Evolutionary conservation across 352 stramenopile genomes (phyloP), one percentile per base, ranked within the genome.

Genomic region (Phytophthora boehmeriae): DNA sequence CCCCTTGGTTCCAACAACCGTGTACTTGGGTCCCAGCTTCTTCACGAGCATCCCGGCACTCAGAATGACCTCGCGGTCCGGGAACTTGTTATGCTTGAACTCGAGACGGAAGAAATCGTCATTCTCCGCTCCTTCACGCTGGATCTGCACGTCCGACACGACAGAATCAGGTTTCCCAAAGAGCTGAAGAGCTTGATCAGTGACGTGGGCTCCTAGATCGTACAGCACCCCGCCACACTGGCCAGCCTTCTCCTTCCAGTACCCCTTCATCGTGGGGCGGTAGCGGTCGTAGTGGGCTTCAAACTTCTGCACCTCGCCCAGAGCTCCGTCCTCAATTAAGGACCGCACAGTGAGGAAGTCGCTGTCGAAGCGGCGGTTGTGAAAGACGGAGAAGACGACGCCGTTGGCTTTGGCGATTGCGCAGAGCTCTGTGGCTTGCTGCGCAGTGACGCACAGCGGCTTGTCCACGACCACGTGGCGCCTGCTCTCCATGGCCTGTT

Each of bases 391-490:
- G 56, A 92, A 89, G 53, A 88, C 41, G 36, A 92, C 83, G 27
- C 64, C 67, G 42, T 89, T 73, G 25, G 61, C 55, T 36, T 74
- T 61, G n/a, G 80, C 78, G 9, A 80, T 56, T 11, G 67, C 57
- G 47, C 77, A 68, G 9, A 92, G 70, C 51, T 86, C 80, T 39
- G 76, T 49, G 20, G 80, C 83, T 34, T 92, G 63, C 17, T 62
- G 66, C 2, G 72, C 66, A 16, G 76, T 80, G 67, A 90, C 68
- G 49, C 79, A 87, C 41, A 92, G 66, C 45, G 83, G 83, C 55
- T 92, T 92, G 71, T 92, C 83, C 30, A 89, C 79, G 8, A 92
- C 74, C 16, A 92, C 80, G 59, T 92, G 80, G 64, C 83, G 82
- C 66, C 89, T 90, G 43, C 80, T 80, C 41, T 79, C 53, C 46